These are phyloP conservation scores for Apiotrichum laibachii DNA, from an alignment of 1,284 basidiomycete genomes.

Conservation along the genomic window DNA sequence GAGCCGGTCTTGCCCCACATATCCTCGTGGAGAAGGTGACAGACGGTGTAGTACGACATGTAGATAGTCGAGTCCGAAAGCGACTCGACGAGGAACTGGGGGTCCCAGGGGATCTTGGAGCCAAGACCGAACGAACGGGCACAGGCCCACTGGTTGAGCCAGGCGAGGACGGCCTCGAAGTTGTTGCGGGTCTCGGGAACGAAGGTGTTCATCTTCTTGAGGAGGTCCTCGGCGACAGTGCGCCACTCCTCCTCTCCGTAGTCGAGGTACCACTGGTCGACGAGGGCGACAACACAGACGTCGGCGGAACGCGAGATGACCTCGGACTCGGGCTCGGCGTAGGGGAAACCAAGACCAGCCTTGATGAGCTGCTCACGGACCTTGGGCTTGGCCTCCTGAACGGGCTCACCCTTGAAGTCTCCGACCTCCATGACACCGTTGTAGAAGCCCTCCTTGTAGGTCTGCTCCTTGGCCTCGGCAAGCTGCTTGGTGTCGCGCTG, in stretches of 20 bases:
- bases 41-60: slow-evolving; percentile 97
- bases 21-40: slow-evolving; percentile 77
- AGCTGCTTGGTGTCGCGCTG: slow-evolving; percentile 92
- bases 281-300: slow-evolving; percentile 95
- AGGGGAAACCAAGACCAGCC: slow-evolving; percentile 74
- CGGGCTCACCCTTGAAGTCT: slow-evolving; percentile 79
- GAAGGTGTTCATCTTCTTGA: slow-evolving; percentile 87
- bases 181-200: slow-evolving; percentile 82
- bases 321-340: slow-evolving; percentile 92
- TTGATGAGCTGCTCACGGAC: slow-evolving; percentile 83
- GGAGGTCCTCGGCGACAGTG: slow-evolving; percentile 74
- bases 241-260: slow-evolving; percentile 92
- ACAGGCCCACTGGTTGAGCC: slow-evolving; percentile 99
- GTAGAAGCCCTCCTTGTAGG: slow-evolving; percentile 99
- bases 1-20: slow-evolving; percentile 80
- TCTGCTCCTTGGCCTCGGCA: slow-evolving; percentile 93
- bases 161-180: slow-evolving; percentile 87
- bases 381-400: slow-evolving; percentile 87
- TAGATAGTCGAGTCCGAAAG: slow-evolving; percentile 98
- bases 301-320: slow-evolving; percentile 87
- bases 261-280: slow-evolving; percentile 99
- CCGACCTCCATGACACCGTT: slow-evolving; percentile 86
- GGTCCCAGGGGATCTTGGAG: slow-evolving; percentile 95
- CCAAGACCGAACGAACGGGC: slow-evolving; percentile 95
- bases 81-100: slow-evolving; percentile 92